phyloP scores from a whole-genome alignment of 176 grass and related monocot genomes.

The Carex kokanica region DNA sequence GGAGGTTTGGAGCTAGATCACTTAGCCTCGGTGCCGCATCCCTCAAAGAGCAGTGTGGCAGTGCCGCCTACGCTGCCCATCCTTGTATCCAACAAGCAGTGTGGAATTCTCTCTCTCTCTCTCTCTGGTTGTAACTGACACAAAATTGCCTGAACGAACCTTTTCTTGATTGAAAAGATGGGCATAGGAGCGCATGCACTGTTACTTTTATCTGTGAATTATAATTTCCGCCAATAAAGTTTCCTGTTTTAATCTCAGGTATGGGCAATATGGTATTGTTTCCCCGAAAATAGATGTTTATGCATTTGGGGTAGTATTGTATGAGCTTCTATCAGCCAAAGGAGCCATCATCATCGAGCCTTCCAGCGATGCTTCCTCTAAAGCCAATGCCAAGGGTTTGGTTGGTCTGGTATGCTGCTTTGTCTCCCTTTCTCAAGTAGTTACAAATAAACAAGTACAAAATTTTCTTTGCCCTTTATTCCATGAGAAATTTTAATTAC shows the following conservation, averaged over 20 bases:
- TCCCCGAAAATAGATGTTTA: conserved; percentile 87
- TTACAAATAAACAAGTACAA: background rate
- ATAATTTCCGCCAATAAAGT: background rate
- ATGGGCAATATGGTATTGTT: conserved; percentile 74
- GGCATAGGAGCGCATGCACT: background rate
- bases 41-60: no score
- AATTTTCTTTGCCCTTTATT: background rate
- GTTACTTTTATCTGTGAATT: background rate
- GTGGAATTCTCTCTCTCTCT: no score
- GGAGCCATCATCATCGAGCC: conserved; percentile 52
- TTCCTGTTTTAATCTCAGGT: conserved; percentile 43
- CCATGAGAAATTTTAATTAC: background rate
- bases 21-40: no score
- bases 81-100: no score
- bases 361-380: conserved; percentile 35
- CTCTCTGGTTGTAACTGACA: background rate
- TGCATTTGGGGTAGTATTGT: conserved; percentile 93
- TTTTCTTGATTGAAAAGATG: background rate
- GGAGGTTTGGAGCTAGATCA: no score
- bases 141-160: background rate
- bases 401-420: conserved; percentile 60
- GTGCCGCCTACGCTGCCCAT: no score
- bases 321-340: conserved; percentile 95
- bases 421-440: background rate
- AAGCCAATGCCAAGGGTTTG: conserved; percentile 49